phyloP scores from a whole-genome alignment of 1,284 basidiomycete genomes.

The Microbotryum intermedium region DNA sequence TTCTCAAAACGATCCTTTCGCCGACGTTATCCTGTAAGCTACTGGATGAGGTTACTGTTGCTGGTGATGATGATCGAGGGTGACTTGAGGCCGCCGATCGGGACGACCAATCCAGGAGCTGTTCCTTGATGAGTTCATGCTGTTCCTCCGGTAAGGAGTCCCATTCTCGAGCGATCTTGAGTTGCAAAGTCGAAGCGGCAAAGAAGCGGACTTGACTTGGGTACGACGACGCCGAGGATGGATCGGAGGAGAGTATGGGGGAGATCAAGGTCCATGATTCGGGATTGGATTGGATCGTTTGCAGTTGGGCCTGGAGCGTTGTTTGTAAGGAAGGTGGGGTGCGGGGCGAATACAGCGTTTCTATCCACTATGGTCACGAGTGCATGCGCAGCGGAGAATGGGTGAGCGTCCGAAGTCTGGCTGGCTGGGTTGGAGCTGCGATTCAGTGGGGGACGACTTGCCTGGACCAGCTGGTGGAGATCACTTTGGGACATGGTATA shows the following conservation, averaged over 20 bases:
- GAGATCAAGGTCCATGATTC: conserved; percentile 9
- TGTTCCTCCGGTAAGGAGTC: conserved; percentile 14
- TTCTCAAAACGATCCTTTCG: conserved; percentile 32
- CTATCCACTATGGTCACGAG: conserved; percentile 1
- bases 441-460: neutral
- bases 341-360: conserved; percentile 14
- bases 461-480: conserved; percentile 15
- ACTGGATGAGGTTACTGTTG: neutral
- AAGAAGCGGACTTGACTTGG: conserved; percentile 30
- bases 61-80: neutral
- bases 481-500: conserved; percentile 14
- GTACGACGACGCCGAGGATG: neutral
- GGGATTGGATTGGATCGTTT: conserved; percentile 7
- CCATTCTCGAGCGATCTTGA: conserved; percentile 30
- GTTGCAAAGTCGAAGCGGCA: conserved; percentile 31
- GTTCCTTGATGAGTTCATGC: conserved; percentile 19
- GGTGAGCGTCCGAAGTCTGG: neutral
- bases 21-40: neutral
- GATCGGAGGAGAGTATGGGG: conserved; percentile 6
- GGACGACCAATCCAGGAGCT: conserved; percentile 31
- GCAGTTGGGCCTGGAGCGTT: conserved; percentile 12
- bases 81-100: conserved; percentile 12
- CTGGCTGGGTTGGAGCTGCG: neutral
- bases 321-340: conserved; percentile 8
- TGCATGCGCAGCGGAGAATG: neutral